Percentiles rank a stretch among this genome's conserved stretches.
These are phyloP conservation scores for Porcisia deanei DNA, from an alignment of 208 protist species.

Conservation along the genomic window DNA sequence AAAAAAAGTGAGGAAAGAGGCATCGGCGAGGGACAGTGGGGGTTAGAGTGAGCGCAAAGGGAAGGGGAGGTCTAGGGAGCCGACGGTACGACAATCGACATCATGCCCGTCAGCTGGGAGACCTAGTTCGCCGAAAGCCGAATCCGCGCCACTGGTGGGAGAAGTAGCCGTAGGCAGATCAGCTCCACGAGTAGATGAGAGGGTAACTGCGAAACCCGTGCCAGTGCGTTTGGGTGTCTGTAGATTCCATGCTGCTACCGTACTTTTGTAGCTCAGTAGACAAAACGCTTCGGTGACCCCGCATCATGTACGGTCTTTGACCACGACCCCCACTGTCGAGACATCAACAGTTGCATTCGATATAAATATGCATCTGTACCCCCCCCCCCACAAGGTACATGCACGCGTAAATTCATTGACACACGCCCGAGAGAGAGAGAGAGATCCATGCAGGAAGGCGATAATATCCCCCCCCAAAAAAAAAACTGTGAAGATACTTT, in stretches of 20 bases:
- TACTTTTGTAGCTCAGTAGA: neutral
- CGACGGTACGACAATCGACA: neutral
- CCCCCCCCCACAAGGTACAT: neutral
- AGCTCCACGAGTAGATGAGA: too few relatives aligned
- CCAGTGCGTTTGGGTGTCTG: neutral
- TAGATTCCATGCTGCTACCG: neutral
- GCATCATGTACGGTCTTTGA: neutral
- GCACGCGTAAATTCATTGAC: neutral
- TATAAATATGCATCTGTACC: neutral
- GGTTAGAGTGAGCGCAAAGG: neutral
- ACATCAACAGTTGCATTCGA: neutral
- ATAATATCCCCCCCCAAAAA: neutral
- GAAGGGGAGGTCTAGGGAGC: neutral
- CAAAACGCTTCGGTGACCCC: neutral
- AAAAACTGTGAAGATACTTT: constrained; percentile 12
- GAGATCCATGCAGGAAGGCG: neutral
- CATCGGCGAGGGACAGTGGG: neutral
- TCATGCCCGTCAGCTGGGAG: neutral
- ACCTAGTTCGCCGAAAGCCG: neutral
- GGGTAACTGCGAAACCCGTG: neutral
- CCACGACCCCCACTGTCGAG: neutral
- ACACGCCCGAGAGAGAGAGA: neutral
- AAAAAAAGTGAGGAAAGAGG: neutral
- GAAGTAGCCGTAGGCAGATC: neutral
- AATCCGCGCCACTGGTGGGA: neutral